Percentiles rank a stretch among this genome's conserved stretches.
Conservation (phyloP, 2,329 filamentous ascomycete species). For the Talaromyces islandicus region DNA sequence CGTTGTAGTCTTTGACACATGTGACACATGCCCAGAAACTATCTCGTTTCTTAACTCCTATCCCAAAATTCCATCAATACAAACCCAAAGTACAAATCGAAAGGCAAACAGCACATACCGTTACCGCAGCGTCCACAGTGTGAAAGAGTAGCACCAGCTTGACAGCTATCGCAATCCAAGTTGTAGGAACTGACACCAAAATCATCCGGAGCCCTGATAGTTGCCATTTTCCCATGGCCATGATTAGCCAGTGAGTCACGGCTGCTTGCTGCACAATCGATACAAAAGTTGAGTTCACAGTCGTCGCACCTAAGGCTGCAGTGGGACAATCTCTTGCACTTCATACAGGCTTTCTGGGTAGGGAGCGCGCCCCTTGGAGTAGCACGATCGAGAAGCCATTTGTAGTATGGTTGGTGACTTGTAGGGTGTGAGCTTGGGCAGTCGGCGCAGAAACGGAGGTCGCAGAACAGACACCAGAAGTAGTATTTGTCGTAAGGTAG, state of each 20-base stretch:
- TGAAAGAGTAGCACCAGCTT: conserved; percentile 6
- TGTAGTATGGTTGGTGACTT: conserved; percentile 8
- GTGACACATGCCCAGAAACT: conserved; percentile 11
- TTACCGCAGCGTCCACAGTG: conserved; percentile 9
- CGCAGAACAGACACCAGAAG: conserved; percentile 10
- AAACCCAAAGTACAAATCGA: not conserved
- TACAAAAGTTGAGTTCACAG: conserved; percentile 8
- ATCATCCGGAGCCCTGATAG: conserved; percentile 8
- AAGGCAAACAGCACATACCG: not conserved
- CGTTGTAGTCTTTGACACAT: conserved; percentile 10
- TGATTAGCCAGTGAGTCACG: conserved; percentile 6
- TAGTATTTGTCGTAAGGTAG: conserved; percentile 8
- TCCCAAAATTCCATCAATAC: not conserved
- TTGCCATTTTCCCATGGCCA: conserved; percentile 6
- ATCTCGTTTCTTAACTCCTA: conserved; percentile 5
- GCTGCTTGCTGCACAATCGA: conserved; percentile 6
- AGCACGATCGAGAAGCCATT: conserved; percentile 7
- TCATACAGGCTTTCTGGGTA: conserved; percentile 1
- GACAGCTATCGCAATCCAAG: conserved; percentile 6
- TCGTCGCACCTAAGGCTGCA: conserved; percentile 4
- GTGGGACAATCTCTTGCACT: conserved; percentile 9
- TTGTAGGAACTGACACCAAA: conserved; percentile 3
- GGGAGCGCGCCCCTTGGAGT: conserved; percentile 6
- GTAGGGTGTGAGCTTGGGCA: conserved; percentile 6
- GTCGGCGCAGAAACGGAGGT: conserved; percentile 7